Conservation (phyloP, 1,284 basidiomycete species). For the Sanghuangporus sanghuang region DNA sequence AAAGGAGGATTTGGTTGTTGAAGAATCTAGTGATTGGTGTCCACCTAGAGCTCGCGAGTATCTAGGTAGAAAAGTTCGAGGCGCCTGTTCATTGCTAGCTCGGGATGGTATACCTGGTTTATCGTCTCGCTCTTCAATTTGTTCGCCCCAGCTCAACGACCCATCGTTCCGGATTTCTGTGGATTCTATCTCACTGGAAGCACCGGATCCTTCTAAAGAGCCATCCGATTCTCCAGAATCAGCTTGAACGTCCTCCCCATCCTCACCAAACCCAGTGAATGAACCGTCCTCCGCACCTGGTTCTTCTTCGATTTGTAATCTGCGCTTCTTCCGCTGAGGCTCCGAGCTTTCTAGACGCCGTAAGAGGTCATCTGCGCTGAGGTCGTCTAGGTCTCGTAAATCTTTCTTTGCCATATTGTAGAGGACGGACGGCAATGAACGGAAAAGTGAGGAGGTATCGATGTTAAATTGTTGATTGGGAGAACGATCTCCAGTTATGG, state of each 20-base stretch:
- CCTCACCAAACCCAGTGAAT: not conserved
- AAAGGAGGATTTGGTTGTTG: slow-evolving; percentile 41
- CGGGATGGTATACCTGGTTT: slow-evolving; percentile 5
- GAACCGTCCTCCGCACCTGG: not conserved
- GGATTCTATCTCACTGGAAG: slow-evolving; percentile 16
- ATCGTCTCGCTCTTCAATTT: slow-evolving; percentile 1
- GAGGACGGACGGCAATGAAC: too few species aligned
- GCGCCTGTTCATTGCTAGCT: slow-evolving; percentile 18
- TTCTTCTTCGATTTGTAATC: slow-evolving; percentile 17
- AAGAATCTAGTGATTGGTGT: slow-evolving; percentile 15
- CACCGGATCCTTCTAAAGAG: not conserved
- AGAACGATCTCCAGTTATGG: not conserved
- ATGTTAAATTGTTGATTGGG: not conserved
- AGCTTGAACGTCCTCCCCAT: not conserved
- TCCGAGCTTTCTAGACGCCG: slow-evolving; percentile 29
- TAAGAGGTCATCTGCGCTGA: slow-evolving; percentile 31
- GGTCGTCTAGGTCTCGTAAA: not conserved
- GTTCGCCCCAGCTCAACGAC: not conserved
- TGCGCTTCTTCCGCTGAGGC: slow-evolving; percentile 25
- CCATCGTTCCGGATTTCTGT: not conserved
- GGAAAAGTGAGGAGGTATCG: not conserved
- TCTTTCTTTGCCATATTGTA: not conserved
- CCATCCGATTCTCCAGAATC: not conserved
- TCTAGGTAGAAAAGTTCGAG: slow-evolving; percentile 22
- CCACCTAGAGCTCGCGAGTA: slow-evolving; percentile 5